Conservation (phyloP, 176 grass and related monocot genomes). For the Cymbopogon citratus region DNA sequence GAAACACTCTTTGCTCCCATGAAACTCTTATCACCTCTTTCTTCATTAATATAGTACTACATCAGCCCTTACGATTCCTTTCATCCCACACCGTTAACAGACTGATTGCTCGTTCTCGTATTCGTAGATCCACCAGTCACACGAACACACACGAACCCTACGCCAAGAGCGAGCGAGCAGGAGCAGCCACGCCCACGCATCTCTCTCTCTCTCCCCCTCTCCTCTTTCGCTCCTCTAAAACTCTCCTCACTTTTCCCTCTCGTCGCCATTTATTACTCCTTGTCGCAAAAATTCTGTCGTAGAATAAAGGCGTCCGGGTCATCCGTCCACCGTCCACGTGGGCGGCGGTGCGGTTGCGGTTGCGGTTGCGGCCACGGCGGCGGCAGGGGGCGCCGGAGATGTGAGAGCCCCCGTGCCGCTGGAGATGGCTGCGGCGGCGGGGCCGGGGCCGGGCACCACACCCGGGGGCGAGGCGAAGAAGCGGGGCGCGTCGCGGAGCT, state of each 20-base stretch:
- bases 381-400: constrained; percentile 37
- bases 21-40: too few relatives aligned
- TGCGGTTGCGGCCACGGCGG: constrained; percentile 8
- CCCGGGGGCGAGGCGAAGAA: constrained; percentile 45
- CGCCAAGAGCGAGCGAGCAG: background rate
- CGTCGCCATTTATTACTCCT: constrained; percentile 18
- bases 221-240: background rate
- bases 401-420: constrained; percentile 45
- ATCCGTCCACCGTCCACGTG: constrained; percentile 30
- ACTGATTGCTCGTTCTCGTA: constrained; percentile 10
- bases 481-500: constrained; percentile 65
- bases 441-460: background rate
- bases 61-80: background rate
- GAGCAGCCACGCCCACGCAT: background rate
- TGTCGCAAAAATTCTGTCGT: background rate
- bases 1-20: too few relatives aligned
- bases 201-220: too few relatives aligned
- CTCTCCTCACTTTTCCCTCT: background rate
- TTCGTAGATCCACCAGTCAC: constrained; percentile 7
- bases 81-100: background rate
- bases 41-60: too few relatives aligned
- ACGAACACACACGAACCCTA: constrained; percentile 7
- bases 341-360: constrained; percentile 6
- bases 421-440: constrained; percentile 49
- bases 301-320: background rate